Evolutionary conservation across 805 yeast genomes (phyloP).

Genomic region (Scheffersomyces spartinae): DNA sequence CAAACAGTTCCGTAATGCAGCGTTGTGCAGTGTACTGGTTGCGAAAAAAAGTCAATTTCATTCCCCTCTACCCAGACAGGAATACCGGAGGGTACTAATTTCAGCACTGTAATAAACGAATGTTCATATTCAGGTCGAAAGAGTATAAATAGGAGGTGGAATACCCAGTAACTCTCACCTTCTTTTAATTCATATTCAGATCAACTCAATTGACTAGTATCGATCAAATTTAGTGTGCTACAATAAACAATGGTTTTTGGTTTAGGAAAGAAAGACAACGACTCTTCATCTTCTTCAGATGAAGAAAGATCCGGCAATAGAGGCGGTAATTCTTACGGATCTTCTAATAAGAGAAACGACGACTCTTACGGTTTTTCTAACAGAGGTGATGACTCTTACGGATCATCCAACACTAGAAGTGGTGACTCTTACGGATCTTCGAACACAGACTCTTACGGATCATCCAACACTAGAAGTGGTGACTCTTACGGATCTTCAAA

Average conservation of each 20-base stretch:
- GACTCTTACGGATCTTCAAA: slow-evolving; percentile 10
- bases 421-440: slow-evolving; percentile 13
- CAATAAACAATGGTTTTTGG: slow-evolving; percentile 20
- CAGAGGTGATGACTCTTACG: slow-evolving; percentile 9
- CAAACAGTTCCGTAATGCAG: too few species aligned
- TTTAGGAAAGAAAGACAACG: slow-evolving; percentile 15
- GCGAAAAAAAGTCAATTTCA: too few species aligned
- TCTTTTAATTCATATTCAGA: too few species aligned
- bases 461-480: slow-evolving; percentile 8
- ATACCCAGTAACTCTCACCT: too few species aligned
- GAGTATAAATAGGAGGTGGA: too few species aligned
- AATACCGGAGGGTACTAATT: too few species aligned
- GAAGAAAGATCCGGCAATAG: slow-evolving; percentile 3
- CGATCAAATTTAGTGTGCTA: too few species aligned
- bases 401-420: slow-evolving; percentile 7
- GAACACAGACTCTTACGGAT: slow-evolving; percentile 9
- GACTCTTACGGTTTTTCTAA: slow-evolving; percentile 10
- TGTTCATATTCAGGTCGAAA: too few species aligned
- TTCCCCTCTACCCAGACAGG: too few species aligned
- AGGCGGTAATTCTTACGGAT: slow-evolving; percentile 12
- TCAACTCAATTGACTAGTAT: too few species aligned
- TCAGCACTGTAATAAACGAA: too few species aligned
- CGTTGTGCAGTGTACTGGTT: too few species aligned
- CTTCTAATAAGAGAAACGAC: slow-evolving; percentile 6
- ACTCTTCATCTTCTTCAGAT: slow-evolving; percentile 1